Conservation (phyloP, 345 rosid genomes). For the Gossypium mustelinum region DNA sequence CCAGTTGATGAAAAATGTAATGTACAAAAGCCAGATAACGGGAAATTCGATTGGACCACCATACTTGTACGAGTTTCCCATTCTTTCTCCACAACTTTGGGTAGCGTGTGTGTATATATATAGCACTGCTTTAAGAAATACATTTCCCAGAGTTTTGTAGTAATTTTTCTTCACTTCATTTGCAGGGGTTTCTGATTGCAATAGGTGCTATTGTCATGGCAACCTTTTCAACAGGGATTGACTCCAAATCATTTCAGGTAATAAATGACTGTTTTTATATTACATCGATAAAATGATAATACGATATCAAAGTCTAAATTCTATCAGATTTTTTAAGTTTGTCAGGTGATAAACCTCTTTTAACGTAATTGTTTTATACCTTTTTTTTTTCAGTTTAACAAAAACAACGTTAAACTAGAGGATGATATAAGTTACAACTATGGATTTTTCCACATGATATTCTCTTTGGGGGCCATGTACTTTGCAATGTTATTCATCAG, state of each 20-base stretch:
- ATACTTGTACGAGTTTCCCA: constrained; percentile 51
- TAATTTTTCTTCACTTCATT: background rate
- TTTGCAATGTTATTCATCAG: constrained; percentile 88
- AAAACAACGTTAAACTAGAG: constrained; percentile 45
- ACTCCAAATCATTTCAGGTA: constrained; percentile 75
- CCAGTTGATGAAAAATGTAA: constrained; percentile 56
- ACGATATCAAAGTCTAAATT: background rate
- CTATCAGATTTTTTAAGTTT: background rate
- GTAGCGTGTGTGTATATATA: background rate
- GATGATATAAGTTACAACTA: constrained; percentile 71
- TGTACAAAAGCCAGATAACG: constrained; percentile 31
- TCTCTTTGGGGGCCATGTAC: constrained; percentile 89
- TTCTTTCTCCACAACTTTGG: background rate
- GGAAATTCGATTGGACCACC: constrained; percentile 58
- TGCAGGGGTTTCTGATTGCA: constrained; percentile 80
- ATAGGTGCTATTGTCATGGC: constrained; percentile 79
- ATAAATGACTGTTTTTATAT: background rate
- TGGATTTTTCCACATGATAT: constrained; percentile 78
- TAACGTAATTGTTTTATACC: background rate
- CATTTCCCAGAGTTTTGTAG: background rate
- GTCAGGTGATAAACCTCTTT: background rate
- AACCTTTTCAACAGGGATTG: constrained; percentile 90
- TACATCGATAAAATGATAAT: background rate
- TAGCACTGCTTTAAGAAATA: background rate
- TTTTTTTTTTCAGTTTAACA: constrained; percentile 42